phyloP scores from a whole-genome alignment of 2,329 filamentous ascomycete species.

The Aspergillus awamori region DNA sequence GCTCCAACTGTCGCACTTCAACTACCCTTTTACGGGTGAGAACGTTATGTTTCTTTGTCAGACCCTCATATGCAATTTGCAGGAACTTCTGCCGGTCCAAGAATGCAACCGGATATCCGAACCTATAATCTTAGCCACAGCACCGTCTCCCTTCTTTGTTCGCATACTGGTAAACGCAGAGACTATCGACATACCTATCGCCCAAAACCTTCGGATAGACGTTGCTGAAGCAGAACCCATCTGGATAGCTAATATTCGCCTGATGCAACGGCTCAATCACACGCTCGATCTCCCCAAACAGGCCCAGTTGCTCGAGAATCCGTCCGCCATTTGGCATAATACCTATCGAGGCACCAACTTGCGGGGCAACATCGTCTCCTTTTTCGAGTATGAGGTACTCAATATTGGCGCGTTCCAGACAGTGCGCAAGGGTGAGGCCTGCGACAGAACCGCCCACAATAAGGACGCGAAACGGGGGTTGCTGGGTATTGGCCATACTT shows the following conservation, averaged over 20 bases:
- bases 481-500: background rate
- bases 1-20: slow-evolving; percentile 26
- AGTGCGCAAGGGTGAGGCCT: slow-evolving; percentile 52
- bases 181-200: slow-evolving; percentile 8
- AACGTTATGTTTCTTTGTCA: slow-evolving; percentile 35
- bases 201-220: slow-evolving; percentile 14
- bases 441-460: slow-evolving; percentile 56
- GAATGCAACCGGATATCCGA: slow-evolving; percentile 24
- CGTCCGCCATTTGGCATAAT: slow-evolving; percentile 25
- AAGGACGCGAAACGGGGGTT: slow-evolving; percentile 35
- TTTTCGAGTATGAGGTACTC: slow-evolving; percentile 51
- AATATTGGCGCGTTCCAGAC: slow-evolving; percentile 49
- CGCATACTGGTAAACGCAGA: too few relatives aligned
- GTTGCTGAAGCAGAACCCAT: slow-evolving; percentile 15
- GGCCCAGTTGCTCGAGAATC: slow-evolving; percentile 22
- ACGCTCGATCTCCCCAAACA: slow-evolving; percentile 17
- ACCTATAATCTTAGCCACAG: slow-evolving; percentile 9
- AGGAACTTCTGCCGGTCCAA: slow-evolving; percentile 26
- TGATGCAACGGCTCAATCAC: slow-evolving; percentile 20
- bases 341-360: slow-evolving; percentile 22
- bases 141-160: background rate
- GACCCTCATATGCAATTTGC: slow-evolving; percentile 25
- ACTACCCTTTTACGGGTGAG: slow-evolving; percentile 32
- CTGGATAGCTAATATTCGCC: slow-evolving; percentile 14
- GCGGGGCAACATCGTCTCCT: slow-evolving; percentile 14